Evolutionary conservation across 768 basidiomycete species (phyloP).

Genomic region (Mycena alexandri): DNA sequence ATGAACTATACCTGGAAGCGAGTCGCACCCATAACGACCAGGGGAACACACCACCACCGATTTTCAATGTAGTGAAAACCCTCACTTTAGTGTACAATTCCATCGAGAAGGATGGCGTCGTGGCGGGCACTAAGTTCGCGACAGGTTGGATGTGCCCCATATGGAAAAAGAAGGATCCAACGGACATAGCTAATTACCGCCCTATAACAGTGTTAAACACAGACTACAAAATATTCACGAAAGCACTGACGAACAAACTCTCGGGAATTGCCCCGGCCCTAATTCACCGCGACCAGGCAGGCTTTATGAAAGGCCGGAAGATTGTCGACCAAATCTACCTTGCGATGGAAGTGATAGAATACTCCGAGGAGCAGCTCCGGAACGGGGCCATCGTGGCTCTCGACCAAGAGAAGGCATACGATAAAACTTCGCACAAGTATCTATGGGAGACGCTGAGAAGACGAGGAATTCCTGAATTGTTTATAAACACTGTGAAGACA

Average conservation of each 20-base stretch:
- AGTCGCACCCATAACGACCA: no score
- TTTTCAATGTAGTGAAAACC: slow-evolving; percentile 7
- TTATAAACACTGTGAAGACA: slow-evolving; percentile 33
- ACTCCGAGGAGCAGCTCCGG: slow-evolving; percentile 24
- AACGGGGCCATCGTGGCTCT: slow-evolving; percentile 27
- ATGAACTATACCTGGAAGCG: neutral
- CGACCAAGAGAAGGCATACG: slow-evolving; percentile 30
- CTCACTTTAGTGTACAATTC: slow-evolving; percentile 14
- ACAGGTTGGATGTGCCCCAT: no score
- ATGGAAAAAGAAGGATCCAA: no score
- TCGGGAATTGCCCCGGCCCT: slow-evolving; percentile 3
- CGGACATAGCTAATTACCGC: slow-evolving; percentile 14
- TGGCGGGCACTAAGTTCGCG: neutral
- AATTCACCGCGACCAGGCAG: slow-evolving; percentile 25
- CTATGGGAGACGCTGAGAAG: no score
- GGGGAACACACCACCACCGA: neutral
- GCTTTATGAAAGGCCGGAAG: slow-evolving; percentile 40
- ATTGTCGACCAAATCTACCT: slow-evolving; percentile 44
- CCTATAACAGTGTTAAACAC: slow-evolving; percentile 15
- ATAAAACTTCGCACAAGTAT: slow-evolving; percentile 39
- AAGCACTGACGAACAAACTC: slow-evolving; percentile 19
- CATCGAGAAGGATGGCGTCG: slow-evolving; percentile 8
- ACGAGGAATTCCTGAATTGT: no score
- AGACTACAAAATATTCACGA: slow-evolving; percentile 30
- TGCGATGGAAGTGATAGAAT: slow-evolving; percentile 23